Evolutionary conservation across 805 yeast genomes (phyloP).

Genomic region (Zygotorulaspora chibaensis): DNA sequence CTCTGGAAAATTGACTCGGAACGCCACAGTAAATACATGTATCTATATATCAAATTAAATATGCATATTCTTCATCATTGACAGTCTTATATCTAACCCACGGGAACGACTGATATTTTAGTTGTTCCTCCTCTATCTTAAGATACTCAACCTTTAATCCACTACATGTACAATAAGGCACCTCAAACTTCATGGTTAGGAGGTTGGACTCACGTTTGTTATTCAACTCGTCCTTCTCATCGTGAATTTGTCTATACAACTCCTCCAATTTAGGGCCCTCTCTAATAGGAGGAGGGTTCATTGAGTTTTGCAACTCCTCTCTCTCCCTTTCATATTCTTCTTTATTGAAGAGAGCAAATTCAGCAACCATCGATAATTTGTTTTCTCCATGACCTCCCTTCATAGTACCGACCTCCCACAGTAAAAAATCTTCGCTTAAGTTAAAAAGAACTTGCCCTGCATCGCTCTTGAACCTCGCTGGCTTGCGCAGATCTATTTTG

Average conservation of each 20-base stretch:
- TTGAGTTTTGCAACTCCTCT: constrained; percentile 28
- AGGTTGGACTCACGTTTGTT: constrained; percentile 20
- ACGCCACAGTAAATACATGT: not conserved
- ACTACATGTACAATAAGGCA: constrained; percentile 60
- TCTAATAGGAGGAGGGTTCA: constrained; percentile 39
- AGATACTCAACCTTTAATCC: constrained; percentile 64
- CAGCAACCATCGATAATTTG: constrained; percentile 50
- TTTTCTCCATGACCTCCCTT: constrained; percentile 53
- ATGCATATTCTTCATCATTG: constrained; percentile 39
- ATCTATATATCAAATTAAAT: constrained; percentile 14
- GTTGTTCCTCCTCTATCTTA: constrained; percentile 57
- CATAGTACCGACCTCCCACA: constrained; percentile 68
- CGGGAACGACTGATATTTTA: constrained; percentile 67
- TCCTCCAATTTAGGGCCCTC: constrained; percentile 33
- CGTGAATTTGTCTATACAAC: constrained; percentile 32
- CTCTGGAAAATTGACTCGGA: not conserved
- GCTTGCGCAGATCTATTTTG: constrained; percentile 41
- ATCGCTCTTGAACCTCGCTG: constrained; percentile 66
- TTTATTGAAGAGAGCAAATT: constrained; percentile 38
- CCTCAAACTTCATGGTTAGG: constrained; percentile 53
- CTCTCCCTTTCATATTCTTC: constrained; percentile 22
- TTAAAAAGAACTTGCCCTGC: constrained; percentile 67
- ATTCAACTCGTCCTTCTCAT: constrained; percentile 9
- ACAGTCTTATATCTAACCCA: constrained; percentile 65
- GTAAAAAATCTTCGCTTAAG: constrained; percentile 61